These are phyloP conservation scores for Parathielavia appendiculata DNA, from an alignment of 495 filamentous ascomycete genomes.

Conservation along the genomic window DNA sequence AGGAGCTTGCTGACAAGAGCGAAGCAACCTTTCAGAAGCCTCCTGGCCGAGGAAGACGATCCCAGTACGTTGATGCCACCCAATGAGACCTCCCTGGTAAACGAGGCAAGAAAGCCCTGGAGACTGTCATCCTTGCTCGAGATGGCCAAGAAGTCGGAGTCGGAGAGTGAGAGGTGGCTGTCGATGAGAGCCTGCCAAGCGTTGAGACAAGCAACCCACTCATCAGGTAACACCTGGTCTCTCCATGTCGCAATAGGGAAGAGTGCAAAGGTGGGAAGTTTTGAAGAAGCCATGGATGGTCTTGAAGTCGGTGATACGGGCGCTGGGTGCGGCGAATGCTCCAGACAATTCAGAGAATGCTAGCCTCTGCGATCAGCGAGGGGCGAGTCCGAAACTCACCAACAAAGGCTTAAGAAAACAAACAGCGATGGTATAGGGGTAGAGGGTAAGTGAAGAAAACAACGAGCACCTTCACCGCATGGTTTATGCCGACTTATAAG, in stretches of 20 bases:
- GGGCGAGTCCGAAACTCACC: no score
- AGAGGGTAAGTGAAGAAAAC: no score
- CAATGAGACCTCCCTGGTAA: conserved; percentile 48
- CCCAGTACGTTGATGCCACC: conserved; percentile 38
- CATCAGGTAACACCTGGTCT: conserved; percentile 56
- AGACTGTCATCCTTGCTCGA: conserved; percentile 54
- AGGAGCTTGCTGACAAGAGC: conserved; percentile 51
- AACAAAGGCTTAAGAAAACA: no score
- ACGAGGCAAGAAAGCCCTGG: conserved; percentile 56
- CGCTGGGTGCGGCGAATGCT: not conserved
- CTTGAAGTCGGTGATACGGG: not conserved
- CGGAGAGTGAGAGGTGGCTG: conserved; percentile 55
- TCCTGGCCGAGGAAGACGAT: conserved; percentile 43
- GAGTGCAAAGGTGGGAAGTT: conserved; percentile 64
- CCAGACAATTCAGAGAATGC: not conserved
- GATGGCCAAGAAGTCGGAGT: conserved; percentile 45
- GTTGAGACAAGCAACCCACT: conserved; percentile 75
- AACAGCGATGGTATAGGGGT: no score
- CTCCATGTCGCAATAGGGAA: conserved; percentile 68
- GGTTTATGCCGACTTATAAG: no score
- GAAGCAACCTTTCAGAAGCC: conserved; percentile 58
- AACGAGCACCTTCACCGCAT: no score
- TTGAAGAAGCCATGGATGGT: conserved; percentile 18
- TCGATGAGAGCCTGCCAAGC: conserved; percentile 66
- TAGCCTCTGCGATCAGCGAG: no score